Evolutionary conservation across 768 basidiomycete species (phyloP).

Genomic region (Amanita brunnescens): DNA sequence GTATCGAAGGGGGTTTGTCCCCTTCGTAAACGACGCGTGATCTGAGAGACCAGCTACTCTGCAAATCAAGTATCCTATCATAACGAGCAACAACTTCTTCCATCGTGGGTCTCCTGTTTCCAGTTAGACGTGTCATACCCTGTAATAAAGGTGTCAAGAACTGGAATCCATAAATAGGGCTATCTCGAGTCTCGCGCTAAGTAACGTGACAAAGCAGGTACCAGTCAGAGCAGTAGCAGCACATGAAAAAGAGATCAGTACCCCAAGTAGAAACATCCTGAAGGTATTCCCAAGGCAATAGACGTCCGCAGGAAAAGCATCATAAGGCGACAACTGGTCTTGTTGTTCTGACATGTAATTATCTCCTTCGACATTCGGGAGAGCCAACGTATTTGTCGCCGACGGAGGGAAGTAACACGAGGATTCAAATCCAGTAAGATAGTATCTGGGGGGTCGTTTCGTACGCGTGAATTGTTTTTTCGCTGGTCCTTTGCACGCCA

Average conservation of each 20-base stretch:
- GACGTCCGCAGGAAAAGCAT: constrained; percentile 36
- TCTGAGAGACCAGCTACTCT: constrained; percentile 16
- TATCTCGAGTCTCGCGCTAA: not conserved
- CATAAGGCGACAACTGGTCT: constrained; percentile 29
- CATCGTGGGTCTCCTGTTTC: constrained; percentile 17
- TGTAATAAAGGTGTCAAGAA: constrained; percentile 11
- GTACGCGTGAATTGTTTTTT: constrained; percentile 13
- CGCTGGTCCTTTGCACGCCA: constrained; percentile 10
- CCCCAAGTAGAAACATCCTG: constrained; percentile 22
- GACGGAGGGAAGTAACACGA: constrained; percentile 19
- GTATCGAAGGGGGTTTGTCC: not conserved
- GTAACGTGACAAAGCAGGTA: no score
- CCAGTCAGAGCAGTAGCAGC: not conserved
- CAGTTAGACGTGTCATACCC: constrained; percentile 20
- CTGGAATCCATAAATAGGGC: constrained; percentile 11
- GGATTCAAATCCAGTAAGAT: constrained; percentile 23
- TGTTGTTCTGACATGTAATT: constrained; percentile 2
- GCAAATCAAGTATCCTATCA: constrained; percentile 6
- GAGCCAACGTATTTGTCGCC: constrained; percentile 16
- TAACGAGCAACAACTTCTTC: constrained; percentile 17
- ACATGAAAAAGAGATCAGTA: constrained; percentile 8
- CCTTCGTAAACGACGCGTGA: constrained; percentile 11
- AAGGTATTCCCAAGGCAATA: constrained; percentile 35
- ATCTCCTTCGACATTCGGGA: constrained; percentile 11
- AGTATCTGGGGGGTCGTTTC: constrained; percentile 17